Evolutionary conservation across 345 rosid species (phyloP).

Genomic region (Ailanthus altissimus): DNA sequence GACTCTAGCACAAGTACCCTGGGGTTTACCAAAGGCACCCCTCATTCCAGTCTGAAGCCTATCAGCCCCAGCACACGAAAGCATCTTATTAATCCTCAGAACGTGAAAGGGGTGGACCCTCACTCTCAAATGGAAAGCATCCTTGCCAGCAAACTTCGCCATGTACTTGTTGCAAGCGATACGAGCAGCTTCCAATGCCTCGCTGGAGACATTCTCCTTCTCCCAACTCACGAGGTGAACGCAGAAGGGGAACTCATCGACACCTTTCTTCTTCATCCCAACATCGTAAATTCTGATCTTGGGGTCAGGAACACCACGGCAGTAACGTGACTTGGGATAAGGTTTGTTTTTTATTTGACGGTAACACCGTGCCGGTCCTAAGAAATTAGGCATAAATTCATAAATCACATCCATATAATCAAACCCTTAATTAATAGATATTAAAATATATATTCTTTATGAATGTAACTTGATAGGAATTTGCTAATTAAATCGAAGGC

Average conservation of each 20-base stretch:
- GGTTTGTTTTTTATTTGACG: conserved; percentile 61
- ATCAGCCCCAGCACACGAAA: conserved; percentile 66
- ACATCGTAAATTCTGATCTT: conserved; percentile 64
- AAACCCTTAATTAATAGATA: background rate
- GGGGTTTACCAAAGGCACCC: conserved; percentile 65
- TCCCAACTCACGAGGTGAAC: conserved; percentile 63
- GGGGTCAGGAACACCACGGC: conserved; percentile 63
- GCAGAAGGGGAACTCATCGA: conserved; percentile 60
- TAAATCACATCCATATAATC: background rate
- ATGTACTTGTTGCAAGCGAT: conserved; percentile 64
- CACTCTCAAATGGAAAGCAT: conserved; percentile 61
- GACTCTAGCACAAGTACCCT: conserved; percentile 53
- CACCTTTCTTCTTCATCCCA: conserved; percentile 65
- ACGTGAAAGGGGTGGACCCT: conserved; percentile 67
- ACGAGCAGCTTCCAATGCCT: conserved; percentile 60
- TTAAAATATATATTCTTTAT: background rate
- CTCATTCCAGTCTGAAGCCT: conserved; percentile 66
- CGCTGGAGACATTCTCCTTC: conserved; percentile 59
- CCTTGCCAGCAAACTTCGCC: conserved; percentile 58
- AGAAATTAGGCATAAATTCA: background rate
- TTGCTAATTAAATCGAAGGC: background rate
- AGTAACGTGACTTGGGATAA: conserved; percentile 53
- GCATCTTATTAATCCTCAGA: conserved; percentile 61
- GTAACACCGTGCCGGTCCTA: conserved; percentile 42
- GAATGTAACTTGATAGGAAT: background rate